Base-by-base conservation (phyloP, 139 green algal species). In the Pleodorina starrii region DNA sequence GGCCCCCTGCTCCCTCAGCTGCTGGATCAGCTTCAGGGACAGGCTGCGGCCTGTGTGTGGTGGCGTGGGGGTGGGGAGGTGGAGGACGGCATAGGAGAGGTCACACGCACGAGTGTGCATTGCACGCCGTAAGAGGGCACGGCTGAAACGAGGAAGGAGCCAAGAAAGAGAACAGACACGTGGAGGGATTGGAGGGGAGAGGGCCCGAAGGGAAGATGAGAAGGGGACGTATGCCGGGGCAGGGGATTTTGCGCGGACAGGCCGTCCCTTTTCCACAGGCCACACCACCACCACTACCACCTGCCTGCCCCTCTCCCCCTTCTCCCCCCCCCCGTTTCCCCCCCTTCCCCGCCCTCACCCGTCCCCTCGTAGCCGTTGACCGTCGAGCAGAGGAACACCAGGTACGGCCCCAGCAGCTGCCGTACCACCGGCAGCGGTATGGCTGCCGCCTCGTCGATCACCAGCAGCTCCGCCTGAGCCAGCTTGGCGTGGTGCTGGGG, bases 381-480 rank as follows among this genome's bases (percentile, higher is more conserved):
- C 7, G 97, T 99, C 63, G 97, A 99, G 95, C 96, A 98, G 6
- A 99, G 93, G 94, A 99, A 99, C 36, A 99, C 97, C 17, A 99
- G 93, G 95, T 99, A 99, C 23, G 98, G 98, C 5, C 98, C 98
- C 87, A 99, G 93, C 92, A 99, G 93, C 38, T 91, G 69, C 90
- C 98, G 98, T 25, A 99, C 98, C 63, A 97, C 75, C 0, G 98
- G 97, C 87, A 99, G 93, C 1, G 98, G 98, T 85, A 99, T 99
- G 73, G 97, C 97, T 0, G 97, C 97, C 19, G 97, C 97, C 93
- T 99, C 98, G 87, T 99, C 98, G 81, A 99, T 99, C 16, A 99
- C 97, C 54, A 99, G 90, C 86, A 99, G 95, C 96, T 99, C 98
- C 11, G 98, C 98, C 92, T 98, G 96, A 14, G 92, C 92, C 85